Base-by-base conservation (phyloP, 192 early-diverging fungal species). In the Mortierella claussenii region DNA sequence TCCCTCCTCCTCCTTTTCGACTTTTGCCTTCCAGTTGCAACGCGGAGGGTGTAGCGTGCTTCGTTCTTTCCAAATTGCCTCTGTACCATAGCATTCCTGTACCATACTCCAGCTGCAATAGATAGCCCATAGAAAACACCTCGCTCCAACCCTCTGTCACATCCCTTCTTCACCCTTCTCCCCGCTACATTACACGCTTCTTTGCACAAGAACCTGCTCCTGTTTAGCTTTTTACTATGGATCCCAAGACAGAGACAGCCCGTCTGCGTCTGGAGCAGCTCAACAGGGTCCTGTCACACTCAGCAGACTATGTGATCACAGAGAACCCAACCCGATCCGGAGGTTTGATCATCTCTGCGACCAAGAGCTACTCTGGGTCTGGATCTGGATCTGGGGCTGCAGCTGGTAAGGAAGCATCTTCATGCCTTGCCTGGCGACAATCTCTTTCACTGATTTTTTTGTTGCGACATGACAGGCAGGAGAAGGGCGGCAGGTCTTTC, bases 231-330 rank as follows among this genome's bases (percentile, higher is more conserved):
- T 23, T 43, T 24, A 54, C n/a, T 2, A 76, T 76, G 73, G 73
- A 76, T 54, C 64, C 73, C 37, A 66, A 66, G 40, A 51, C 64
- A 26, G 73, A 66, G 12, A 49, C 58, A 3, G 73, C 73, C 18
- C 73, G 65, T 42, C 46, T 76, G 50, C 73, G 73, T 18, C 37
- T 76, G 28, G 73, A 76, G 34, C 73, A 76, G 47, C 57, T 76
- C 59, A 53, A 57, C 27, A 66, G 73, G 47, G 65, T 31, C n/a
- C 24, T 76, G 46, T 76, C 73, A 45, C 73, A 76, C 52, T 61
- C 57, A 18, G 73, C 73, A 36, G 73, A 76, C 64, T 76, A 76
- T 76, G 59, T 76, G 9, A 76, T 76, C 45, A 44, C 56, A 4
- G 73, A 76, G 58, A 67, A 67, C 32, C 65, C 73, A 48, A 67